Percentiles rank a stretch among this genome's conserved stretches.
Evolutionary conservation across 805 yeast species (phyloP).

Genomic region (Saturnispora quitensis): DNA sequence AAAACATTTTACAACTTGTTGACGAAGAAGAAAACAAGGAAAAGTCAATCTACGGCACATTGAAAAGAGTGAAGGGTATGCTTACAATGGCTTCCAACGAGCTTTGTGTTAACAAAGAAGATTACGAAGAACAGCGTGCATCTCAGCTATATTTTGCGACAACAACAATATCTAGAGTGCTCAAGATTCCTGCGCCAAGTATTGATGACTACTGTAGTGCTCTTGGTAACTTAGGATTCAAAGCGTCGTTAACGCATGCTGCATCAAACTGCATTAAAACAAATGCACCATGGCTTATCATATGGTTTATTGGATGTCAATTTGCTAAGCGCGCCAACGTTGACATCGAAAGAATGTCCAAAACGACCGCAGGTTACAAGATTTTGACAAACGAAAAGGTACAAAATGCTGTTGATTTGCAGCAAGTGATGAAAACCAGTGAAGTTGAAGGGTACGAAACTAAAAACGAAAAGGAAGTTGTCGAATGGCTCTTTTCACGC

Average conservation of each 20-base stretch:
- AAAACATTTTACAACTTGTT: conserved; percentile 49
- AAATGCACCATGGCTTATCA: conserved; percentile 72
- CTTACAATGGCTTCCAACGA: conserved; percentile 73
- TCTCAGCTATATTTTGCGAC: conserved; percentile 80
- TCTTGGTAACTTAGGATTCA: conserved; percentile 72
- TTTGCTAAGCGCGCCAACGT: conserved; percentile 46
- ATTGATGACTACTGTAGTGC: conserved; percentile 66
- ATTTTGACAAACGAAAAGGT: conserved; percentile 39
- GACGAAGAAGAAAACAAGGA: conserved; percentile 24
- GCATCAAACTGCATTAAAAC: conserved; percentile 81
- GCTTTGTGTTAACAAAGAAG: conserved; percentile 25
- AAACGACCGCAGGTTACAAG: conserved; percentile 49
- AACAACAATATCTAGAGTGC: conserved; percentile 60
- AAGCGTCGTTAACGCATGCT: conserved; percentile 84
- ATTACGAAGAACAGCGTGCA: conserved; percentile 19
- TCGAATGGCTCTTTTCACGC: conserved; percentile 47
- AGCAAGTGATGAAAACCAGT: conserved; percentile 6
- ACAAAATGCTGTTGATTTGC: conserved; percentile 27
- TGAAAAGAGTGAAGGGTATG: conserved; percentile 87
- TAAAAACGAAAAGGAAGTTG: conserved; percentile 16
- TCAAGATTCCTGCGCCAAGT: conserved; percentile 81
- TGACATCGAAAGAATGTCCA: conserved; percentile 32
- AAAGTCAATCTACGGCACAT: conserved; percentile 62
- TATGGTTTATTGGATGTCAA: conserved; percentile 64
- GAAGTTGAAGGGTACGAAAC: conserved; percentile 12